Conservation (phyloP, 345 rosid genomes). For the Populus ilicifolia region DNA sequence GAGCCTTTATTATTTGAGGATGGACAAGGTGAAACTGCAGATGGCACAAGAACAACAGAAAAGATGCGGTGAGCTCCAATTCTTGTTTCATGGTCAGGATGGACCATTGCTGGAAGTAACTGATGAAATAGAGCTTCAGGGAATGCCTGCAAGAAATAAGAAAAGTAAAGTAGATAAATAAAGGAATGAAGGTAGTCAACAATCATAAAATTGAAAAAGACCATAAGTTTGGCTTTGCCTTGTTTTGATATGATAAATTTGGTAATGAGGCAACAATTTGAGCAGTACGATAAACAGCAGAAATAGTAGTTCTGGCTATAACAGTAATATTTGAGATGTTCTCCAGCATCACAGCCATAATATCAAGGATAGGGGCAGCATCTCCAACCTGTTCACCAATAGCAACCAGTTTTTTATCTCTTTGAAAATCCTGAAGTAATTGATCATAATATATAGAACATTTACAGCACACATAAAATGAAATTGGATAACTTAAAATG, state of each 20-base stretch:
- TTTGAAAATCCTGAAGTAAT: background rate
- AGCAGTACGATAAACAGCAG: constrained; percentile 86
- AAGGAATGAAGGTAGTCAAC: constrained; percentile 4
- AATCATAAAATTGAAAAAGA: constrained; percentile 4
- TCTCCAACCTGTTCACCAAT: constrained; percentile 71
- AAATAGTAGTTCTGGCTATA: constrained; percentile 69
- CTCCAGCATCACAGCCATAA: constrained; percentile 89
- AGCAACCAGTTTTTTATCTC: constrained; percentile 21
- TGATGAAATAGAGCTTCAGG: constrained; percentile 95
- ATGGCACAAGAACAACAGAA: constrained; percentile 90
- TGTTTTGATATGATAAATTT: constrained; percentile 70
- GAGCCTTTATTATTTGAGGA: constrained; percentile 48
- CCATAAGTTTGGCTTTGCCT: constrained; percentile 40
- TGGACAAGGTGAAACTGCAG: constrained; percentile 67
- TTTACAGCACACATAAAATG: background rate
- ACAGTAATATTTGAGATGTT: constrained; percentile 71
- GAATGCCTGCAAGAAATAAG: constrained; percentile 55
- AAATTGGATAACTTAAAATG: background rate
- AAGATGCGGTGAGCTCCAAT: constrained; percentile 89
- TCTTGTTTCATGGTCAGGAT: constrained; percentile 88
- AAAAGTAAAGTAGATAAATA: constrained; percentile 5
- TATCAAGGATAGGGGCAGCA: constrained; percentile 85
- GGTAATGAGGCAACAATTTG: constrained; percentile 86
- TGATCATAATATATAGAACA: background rate
- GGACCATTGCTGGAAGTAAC: constrained; percentile 89